Evolutionary conservation across 2,329 filamentous ascomycete genomes (phyloP), one percentile per base, ranked within the genome.

Genomic region (Dothistroma septosporum): DNA sequence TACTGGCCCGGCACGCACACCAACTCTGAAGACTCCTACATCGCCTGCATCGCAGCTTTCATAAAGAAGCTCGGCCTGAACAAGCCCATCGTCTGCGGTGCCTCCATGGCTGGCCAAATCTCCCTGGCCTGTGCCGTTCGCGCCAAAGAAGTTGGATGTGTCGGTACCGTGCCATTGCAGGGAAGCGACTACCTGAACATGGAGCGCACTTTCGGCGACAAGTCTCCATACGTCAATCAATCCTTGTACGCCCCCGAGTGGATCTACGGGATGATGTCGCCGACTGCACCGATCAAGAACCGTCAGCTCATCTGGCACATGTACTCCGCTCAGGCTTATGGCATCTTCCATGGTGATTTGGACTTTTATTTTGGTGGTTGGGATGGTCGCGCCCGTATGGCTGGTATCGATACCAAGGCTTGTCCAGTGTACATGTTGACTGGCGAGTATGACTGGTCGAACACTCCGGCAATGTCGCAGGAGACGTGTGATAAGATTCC

Each of bases 371-470:
- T 81, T 56, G 33, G 66, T 14, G 79, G 79, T 52, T 82, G 76
- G 71, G 80, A 82, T 65, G 79, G 77, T 10, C 76, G 80, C 28
- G 69, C 74, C 12, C 75, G 78, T 57, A 66, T 66, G 63, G 59
- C 61, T 19, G 57, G 69, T 8, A 82, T 82, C 67, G 76, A 82
- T 62, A 79, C 77, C 2, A 77, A 79, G 62, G 75, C 73, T 59
- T 82, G 80, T 59, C 79, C 79, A 2, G 77, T 82, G 1, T 82
- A 76, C 69, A 81, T 82, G 77, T 71, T 82, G 33, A 82, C 79
- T 0, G 79, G 79, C 55, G 77, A 83, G 73, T 74, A 83, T 64
- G 78, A 79, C 63, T 79, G 77, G 77, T 74, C 70, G n/a, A 79
- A 77, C 60, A 79, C 78, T 1, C 77, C 78, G 2, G 75, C 74